Evolutionary conservation across 2,329 filamentous ascomycete genomes (phyloP), one percentile per base, ranked within the genome.

Genomic region (Fusarium buharicum): DNA sequence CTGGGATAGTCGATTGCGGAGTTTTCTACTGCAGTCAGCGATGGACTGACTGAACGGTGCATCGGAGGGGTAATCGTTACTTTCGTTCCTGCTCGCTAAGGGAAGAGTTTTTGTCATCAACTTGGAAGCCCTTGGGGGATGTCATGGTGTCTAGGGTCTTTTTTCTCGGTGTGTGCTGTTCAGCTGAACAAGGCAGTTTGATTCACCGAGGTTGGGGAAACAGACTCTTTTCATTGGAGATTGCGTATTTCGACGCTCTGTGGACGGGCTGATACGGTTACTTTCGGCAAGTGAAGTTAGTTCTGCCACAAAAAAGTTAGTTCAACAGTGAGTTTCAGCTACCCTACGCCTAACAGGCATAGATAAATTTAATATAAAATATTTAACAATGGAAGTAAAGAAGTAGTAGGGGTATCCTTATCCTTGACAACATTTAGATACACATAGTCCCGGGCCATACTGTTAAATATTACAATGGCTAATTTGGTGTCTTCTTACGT

Each of bases 1-100:
- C 18, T 74, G 72, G 0, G 72, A 73, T 2, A 74, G 62, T 12
- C 72, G 72, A 38, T 74, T 74, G n/a, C 72, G 72, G 20, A 72
- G 57, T 49, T 72, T 73, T 50, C 72, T 74, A 47, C 16, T 7
- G 11, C 4, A 6, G 37, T 62, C 6, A 65, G 34, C 11, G 2
- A 14, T 9, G 9, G 2, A 30, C 17, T 7, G 3, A 20, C 22
- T 24, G 22, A 6, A 34, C 11, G 14, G 17, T 20, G 11, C 10
- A 6, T n/a, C 13, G 3, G 16, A 1, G 6, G 9, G 11, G 14
- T 5, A 5, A 11, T 56, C 41, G 14, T 11, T 48, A 51, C 62
- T 66, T 55, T 47, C 55, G 34, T 22, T 62, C 59, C 38, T 61
- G 55, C 12, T 66, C 62, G 1, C 12, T 58, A 1, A 50, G 14